Percentiles rank a stretch among this genome's conserved stretches.
phyloP scores from a whole-genome alignment of 345 rosid genomes.

The Noccaea bulbosa region DNA sequence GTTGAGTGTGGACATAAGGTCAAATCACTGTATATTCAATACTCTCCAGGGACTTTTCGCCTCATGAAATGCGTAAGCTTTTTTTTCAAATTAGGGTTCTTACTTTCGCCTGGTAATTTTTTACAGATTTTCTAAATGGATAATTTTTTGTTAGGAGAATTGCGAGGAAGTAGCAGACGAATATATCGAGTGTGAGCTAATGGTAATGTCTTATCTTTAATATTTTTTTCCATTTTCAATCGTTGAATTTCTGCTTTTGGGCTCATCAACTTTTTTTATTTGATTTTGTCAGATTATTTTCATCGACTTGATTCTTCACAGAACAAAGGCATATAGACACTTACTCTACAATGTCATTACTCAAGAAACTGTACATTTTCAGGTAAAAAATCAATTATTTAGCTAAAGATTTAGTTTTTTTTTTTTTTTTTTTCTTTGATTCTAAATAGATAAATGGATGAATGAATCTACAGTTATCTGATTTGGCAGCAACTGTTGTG shows the following conservation, averaged over 20 bases:
- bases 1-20: constrained; percentile 65
- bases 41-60: constrained; percentile 75
- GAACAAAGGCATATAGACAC: constrained; percentile 75
- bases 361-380: constrained; percentile 48
- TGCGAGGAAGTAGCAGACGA: constrained; percentile 77
- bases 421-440: no score
- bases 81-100: neutral
- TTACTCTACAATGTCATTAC: constrained; percentile 67
- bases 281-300: constrained; percentile 56
- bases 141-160: constrained; percentile 49
- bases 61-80: constrained; percentile 75
- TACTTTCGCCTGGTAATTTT: neutral
- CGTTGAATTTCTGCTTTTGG: neutral
- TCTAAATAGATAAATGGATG: neutral
- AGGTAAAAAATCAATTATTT: constrained; percentile 49
- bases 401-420: no score
- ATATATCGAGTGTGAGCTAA: constrained; percentile 78
- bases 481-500: constrained; percentile 67
- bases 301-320: constrained; percentile 89
- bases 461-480: constrained; percentile 24
- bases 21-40: constrained; percentile 63
- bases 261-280: neutral
- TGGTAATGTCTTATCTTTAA: constrained; percentile 47
- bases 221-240: neutral
- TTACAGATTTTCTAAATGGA: neutral